Percentiles rank a stretch among this genome's conserved stretches.
Evolutionary conservation across 2,329 filamentous ascomycete species (phyloP).

Genomic region (Exophiala phaeomuriformis): DNA sequence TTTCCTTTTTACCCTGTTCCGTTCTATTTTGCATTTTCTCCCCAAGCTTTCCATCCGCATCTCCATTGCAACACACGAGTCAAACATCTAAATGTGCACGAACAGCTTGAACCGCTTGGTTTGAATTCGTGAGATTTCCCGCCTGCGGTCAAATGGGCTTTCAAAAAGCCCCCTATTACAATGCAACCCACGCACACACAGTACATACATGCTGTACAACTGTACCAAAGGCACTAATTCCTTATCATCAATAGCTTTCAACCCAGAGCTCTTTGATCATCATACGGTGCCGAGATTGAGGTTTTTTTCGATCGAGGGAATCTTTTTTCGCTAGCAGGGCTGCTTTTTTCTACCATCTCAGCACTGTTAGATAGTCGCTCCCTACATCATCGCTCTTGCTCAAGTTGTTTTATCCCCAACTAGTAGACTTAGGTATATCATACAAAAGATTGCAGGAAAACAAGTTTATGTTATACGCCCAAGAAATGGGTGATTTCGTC

Average conservation of each 20-base stretch:
- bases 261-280: conserved; percentile 82
- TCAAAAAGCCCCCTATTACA: no score
- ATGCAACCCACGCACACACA: not conserved
- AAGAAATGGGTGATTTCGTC: no score
- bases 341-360: conserved; percentile 64
- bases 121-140: no score
- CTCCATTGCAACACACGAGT: not conserved
- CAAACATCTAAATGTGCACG: not conserved
- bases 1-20: not conserved
- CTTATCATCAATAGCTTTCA: conserved; percentile 86
- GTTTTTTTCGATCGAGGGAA: conserved; percentile 45
- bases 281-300: conserved; percentile 77
- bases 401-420: no score
- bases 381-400: conserved; percentile 50
- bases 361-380: conserved; percentile 97
- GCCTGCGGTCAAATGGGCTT: no score
- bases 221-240: conserved; percentile 44
- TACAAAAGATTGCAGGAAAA: no score
- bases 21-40: not conserved
- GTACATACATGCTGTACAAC: not conserved
- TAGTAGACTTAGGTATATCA: no score
- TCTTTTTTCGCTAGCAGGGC: conserved; percentile 99
- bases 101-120: no score
- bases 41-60: not conserved
- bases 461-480: no score